phyloP scores from a whole-genome alignment of 495 filamentous ascomycete species.

The Podospora appendiculata region DNA sequence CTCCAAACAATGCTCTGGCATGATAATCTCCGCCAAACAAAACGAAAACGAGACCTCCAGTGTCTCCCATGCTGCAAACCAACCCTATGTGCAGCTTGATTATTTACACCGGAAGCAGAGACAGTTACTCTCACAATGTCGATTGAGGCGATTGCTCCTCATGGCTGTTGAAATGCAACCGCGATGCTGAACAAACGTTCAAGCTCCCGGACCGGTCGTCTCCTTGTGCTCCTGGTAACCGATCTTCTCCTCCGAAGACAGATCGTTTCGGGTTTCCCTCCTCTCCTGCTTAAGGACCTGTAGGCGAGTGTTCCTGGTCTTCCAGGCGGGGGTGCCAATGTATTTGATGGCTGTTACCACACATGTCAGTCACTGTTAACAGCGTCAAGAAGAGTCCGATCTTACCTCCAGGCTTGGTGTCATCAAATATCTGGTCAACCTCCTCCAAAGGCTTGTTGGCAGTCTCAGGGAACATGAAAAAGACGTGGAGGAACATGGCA shows the following conservation, averaged over 20 bases:
- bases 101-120: not conserved
- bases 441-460: conserved; percentile 77
- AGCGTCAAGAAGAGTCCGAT: not conserved
- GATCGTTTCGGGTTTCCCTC: conserved; percentile 12
- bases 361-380: conserved; percentile 1
- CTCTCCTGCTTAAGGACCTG: conserved; percentile 23
- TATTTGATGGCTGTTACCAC: conserved; percentile 45
- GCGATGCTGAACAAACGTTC: not conserved
- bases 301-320: conserved; percentile 41
- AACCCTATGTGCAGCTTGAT: not conserved
- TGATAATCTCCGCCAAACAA: too few species aligned
- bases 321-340: conserved; percentile 64
- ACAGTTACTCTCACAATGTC: not conserved
- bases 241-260: conserved; percentile 24
- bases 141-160: not conserved
- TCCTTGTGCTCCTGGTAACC: conserved; percentile 9
- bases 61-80: not conserved
- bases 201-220: not conserved
- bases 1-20: too few species aligned
- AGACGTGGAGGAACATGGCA: conserved; percentile 65
- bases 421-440: conserved; percentile 61
- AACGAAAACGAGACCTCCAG: not conserved
- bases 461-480: conserved; percentile 78
- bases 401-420: conserved; percentile 20
- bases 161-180: not conserved